phyloP scores from a whole-genome alignment of 1,284 basidiomycete species.

The Leccinum glutinopallens region DNA sequence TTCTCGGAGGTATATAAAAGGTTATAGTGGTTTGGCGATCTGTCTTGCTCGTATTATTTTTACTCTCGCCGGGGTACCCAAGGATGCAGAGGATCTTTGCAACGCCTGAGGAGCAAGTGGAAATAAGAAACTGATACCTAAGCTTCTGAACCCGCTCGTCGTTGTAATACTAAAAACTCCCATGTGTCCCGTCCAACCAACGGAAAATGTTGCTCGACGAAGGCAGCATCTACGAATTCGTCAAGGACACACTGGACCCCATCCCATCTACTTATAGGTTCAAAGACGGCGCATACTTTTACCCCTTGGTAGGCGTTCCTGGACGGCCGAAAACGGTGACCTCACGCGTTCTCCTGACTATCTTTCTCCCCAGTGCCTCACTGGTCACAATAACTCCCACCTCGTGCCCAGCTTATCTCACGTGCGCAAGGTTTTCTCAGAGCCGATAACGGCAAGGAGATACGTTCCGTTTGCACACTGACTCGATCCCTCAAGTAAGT shows the following conservation, averaged over 20 bases:
- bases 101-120: slow-evolving; percentile 62
- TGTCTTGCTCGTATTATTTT: slow-evolving; percentile 68
- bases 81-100: slow-evolving; percentile 62
- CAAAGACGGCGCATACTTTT: slow-evolving; percentile 69
- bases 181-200: slow-evolving; percentile 77
- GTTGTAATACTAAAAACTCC: slow-evolving; percentile 64
- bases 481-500: slow-evolving; percentile 73
- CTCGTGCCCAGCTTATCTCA: slow-evolving; percentile 78
- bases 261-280: slow-evolving; percentile 53
- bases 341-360: slow-evolving; percentile 5
- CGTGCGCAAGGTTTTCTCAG: slow-evolving; percentile 67
- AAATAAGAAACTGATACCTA: slow-evolving; percentile 62
- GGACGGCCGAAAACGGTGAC: slow-evolving; percentile 27
- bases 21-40: slow-evolving; percentile 75
- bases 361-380: slow-evolving; percentile 45
- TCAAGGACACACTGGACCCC: slow-evolving; percentile 68
- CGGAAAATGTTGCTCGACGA: slow-evolving; percentile 69
- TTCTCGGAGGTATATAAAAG: slow-evolving; percentile 72
- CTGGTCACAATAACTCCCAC: slow-evolving; percentile 64
- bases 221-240: slow-evolving; percentile 60
- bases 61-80: slow-evolving; percentile 57
- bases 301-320: slow-evolving; percentile 52
- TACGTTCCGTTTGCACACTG: slow-evolving; percentile 77
- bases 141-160: slow-evolving; percentile 68
- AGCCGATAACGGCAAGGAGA: slow-evolving; percentile 51